Conservation (phyloP, 2,329 filamentous ascomycete genomes). For the Tricladium varicosporioides region DNA sequence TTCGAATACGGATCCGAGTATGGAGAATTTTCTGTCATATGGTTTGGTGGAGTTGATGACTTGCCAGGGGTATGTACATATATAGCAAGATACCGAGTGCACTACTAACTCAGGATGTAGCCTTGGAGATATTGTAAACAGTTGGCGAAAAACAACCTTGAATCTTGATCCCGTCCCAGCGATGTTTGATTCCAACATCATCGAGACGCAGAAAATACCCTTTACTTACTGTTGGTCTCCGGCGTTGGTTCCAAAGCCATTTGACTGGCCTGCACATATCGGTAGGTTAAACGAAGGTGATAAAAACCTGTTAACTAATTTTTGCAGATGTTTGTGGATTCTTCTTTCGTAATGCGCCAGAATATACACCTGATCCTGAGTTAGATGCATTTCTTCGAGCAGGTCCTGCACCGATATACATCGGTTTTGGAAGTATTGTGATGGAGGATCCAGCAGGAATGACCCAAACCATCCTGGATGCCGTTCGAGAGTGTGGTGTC, state of each 20-base stretch:
- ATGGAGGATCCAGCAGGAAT: slow-evolving; percentile 47
- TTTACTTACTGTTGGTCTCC: slow-evolving; percentile 36
- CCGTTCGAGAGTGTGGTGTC: slow-evolving; percentile 44
- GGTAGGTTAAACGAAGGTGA: slow-evolving; percentile 14
- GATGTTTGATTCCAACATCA: slow-evolving; percentile 37
- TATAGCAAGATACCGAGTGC: too few relatives aligned
- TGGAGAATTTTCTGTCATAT: slow-evolving; percentile 46
- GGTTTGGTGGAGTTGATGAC: slow-evolving; percentile 46
- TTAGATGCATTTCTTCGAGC: slow-evolving; percentile 42
- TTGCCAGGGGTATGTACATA: slow-evolving; percentile 43
- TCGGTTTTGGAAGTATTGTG: slow-evolving; percentile 57
- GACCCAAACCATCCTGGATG: slow-evolving; percentile 46
- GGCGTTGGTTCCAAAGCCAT: slow-evolving; percentile 39
- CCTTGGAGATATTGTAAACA: slow-evolving; percentile 46
- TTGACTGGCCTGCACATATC: slow-evolving; percentile 40
- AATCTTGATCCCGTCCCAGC: slow-evolving; percentile 40
- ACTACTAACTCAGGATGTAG: slow-evolving; percentile 20
- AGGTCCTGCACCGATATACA: slow-evolving; percentile 51
- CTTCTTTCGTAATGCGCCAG: slow-evolving; percentile 40
- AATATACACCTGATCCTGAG: slow-evolving; percentile 39
- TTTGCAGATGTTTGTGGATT: slow-evolving; percentile 41
- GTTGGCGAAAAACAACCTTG: slow-evolving; percentile 37
- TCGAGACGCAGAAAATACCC: slow-evolving; percentile 33
- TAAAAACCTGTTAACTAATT: not conserved
- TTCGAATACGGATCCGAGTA: slow-evolving; percentile 33